These are phyloP conservation scores for Corymbia citriodora DNA, from an alignment of 441 rosid species.

Conservation along the genomic window DNA sequence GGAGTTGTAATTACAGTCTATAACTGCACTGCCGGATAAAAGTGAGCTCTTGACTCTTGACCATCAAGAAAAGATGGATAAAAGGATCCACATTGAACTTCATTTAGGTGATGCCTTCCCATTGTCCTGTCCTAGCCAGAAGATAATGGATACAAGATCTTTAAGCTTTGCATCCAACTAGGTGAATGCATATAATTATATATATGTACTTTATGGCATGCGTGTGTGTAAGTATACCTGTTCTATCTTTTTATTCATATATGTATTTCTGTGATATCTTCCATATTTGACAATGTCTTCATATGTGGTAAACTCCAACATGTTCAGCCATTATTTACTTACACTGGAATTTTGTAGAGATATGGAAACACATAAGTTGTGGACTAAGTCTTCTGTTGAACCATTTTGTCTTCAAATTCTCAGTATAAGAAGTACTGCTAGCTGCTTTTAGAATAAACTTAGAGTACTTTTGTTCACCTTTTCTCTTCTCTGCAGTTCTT, in stretches of 20 bases:
- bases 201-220: neutral
- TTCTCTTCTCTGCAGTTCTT: conserved; percentile 40
- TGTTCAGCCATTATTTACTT: no score
- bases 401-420: no score
- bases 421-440: no score
- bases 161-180: neutral
- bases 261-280: no score
- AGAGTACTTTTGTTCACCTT: neutral
- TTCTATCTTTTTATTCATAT: no score
- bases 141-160: neutral
- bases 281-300: no score
- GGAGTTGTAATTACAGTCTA: neutral
- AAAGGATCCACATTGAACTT: neutral
- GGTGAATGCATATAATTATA: neutral
- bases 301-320: no score
- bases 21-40: neutral
- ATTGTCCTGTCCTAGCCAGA: neutral
- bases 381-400: no score
- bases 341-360: no score
- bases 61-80: neutral
- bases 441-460: neutral
- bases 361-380: no score
- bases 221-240: neutral
- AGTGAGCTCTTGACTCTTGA: neutral
- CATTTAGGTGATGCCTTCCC: neutral